A percentile compares a stretch with the other conserved stretches of the same genome.
These are phyloP conservation scores for Brasenia schreberi DNA, from an alignment of 164 flowering plant species.

Conservation along the genomic window DNA sequence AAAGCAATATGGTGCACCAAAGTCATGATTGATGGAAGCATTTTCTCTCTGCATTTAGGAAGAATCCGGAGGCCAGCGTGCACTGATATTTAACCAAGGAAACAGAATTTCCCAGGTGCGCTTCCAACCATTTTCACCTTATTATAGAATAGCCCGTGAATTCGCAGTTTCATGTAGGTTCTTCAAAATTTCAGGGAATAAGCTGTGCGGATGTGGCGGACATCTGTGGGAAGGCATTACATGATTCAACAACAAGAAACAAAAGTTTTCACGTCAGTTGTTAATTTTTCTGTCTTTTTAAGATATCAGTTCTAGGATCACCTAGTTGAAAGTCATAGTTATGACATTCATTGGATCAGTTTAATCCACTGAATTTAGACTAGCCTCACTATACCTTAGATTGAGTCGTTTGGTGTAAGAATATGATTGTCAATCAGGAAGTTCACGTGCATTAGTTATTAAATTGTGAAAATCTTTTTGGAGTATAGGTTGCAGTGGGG, in stretches of 20 bases:
- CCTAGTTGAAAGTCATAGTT: too few relatives aligned
- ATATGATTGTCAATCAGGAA: too few relatives aligned
- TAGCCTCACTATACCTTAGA: background rate
- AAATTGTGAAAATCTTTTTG: too few relatives aligned
- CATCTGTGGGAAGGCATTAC: conserved; percentile 94
- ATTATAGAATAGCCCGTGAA: background rate
- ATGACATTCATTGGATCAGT: too few relatives aligned
- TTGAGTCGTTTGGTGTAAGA: too few relatives aligned
- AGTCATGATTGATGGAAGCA: background rate
- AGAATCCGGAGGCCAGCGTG: conserved; percentile 98
- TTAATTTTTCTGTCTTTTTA: background rate
- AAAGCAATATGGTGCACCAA: too few relatives aligned
- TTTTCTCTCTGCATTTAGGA: conserved; percentile 35
- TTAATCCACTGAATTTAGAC: background rate
- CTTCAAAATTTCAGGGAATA: conserved; percentile 48
- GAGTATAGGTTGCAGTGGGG: too few relatives aligned
- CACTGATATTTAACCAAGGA: conserved; percentile 96
- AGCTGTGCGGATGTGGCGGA: conserved; percentile 99
- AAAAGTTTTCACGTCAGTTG: conserved; percentile 91
- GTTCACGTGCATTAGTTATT: too few relatives aligned
- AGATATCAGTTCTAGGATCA: too few relatives aligned
- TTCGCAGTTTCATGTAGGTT: background rate
- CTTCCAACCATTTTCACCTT: background rate
- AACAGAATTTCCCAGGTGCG: conserved; percentile 90
- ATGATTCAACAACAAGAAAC: conserved; percentile 94